phyloP scores from a whole-genome alignment of 306 rosid genomes.

The Malus domestica region ASM211411v1 NC_041798.1:27359501-27360000 shows the following conservation, averaged over 20 bases:
- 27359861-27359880: neutral
- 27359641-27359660: constrained; percentile 53
- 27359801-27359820: constrained; percentile 59
- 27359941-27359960: neutral
- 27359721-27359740: constrained; percentile 49
- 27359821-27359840: constrained; percentile 55
- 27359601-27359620: constrained; percentile 96
- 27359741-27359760: constrained; percentile 68
- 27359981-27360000: no score
- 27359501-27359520: constrained; percentile 83
- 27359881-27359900: neutral
- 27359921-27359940: neutral
- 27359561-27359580: constrained; percentile 71
- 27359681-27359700: constrained; percentile 61
- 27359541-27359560: constrained; percentile 79
- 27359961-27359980: no score
- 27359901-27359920: neutral
- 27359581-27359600: constrained; percentile 92
- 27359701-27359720: constrained; percentile 42
- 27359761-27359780: constrained; percentile 36
- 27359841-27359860: constrained; percentile 46
- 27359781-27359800: constrained; percentile 41
- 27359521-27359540: constrained; percentile 69
- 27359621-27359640: constrained; percentile 83
- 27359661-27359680: constrained; percentile 34